A percentile compares a stretch with the other conserved stretches of the same genome.
phyloP scores from a whole-genome alignment of 495 filamentous ascomycete species.

The Xylaria intraflava region DNA sequence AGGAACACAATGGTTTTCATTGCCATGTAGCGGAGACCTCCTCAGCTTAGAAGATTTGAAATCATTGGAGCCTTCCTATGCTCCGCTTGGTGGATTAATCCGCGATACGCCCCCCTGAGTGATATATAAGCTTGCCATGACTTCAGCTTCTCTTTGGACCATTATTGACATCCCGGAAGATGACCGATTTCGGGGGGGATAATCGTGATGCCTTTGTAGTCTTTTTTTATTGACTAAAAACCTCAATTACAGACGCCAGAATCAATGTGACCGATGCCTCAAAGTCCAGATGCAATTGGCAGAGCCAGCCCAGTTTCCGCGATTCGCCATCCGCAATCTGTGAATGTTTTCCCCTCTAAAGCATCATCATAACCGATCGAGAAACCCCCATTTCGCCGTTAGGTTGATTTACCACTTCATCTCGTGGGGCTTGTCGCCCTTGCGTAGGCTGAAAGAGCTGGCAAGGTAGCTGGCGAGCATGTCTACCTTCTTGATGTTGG shows the following conservation, averaged over 20 bases:
- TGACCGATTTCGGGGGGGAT: not conserved
- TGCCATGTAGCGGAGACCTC: not conserved
- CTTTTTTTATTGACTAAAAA: slow-evolving; percentile 49
- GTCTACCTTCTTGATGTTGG: slow-evolving; percentile 90
- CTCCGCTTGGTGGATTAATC: not conserved
- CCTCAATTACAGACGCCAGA: slow-evolving; percentile 54
- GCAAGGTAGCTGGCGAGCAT: slow-evolving; percentile 83
- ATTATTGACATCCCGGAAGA: not conserved
- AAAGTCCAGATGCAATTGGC: slow-evolving; percentile 53
- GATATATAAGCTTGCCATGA: not conserved
- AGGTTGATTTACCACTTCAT: slow-evolving; percentile 71
- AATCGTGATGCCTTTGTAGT: slow-evolving; percentile 23
- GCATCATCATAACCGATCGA: slow-evolving; percentile 24
- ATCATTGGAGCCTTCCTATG: not conserved
- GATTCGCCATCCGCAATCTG: slow-evolving; percentile 34
- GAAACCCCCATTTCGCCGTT: slow-evolving; percentile 13
- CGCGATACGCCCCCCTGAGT: not conserved
- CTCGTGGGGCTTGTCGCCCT: slow-evolving; percentile 96
- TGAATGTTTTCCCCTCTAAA: slow-evolving; percentile 29
- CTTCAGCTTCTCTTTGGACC: not conserved
- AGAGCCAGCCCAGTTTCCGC: slow-evolving; percentile 43
- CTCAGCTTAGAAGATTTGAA: not conserved
- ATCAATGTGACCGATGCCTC: slow-evolving; percentile 49
- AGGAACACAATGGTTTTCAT: not conserved
- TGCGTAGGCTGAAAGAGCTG: slow-evolving; percentile 90